These are phyloP conservation scores for Maudiozyma bulderi DNA, from an alignment of 805 yeast species.

Conservation along the genomic window DNA sequence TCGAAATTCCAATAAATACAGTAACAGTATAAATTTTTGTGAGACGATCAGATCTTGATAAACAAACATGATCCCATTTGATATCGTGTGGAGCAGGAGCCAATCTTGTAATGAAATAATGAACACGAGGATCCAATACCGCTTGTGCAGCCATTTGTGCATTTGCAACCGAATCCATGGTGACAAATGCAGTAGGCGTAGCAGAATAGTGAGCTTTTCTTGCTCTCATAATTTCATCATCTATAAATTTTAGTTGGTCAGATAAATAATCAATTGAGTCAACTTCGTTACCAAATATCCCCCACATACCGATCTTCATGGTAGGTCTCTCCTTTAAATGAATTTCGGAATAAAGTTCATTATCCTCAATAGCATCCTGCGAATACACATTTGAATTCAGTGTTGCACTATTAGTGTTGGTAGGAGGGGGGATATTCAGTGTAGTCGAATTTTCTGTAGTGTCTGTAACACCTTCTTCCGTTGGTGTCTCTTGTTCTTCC, in stretches of 20 bases:
- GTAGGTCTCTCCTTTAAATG: constrained; percentile 46
- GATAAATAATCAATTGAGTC: constrained; percentile 79
- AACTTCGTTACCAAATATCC: constrained; percentile 55
- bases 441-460: not conserved
- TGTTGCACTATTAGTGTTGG: constrained; percentile 2
- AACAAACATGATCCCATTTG: constrained; percentile 82
- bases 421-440: not conserved
- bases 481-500: not conserved
- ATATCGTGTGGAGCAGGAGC: constrained; percentile 97
- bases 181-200: constrained; percentile 85
- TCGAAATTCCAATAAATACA: constrained; percentile 36
- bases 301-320: constrained; percentile 49
- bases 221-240: constrained; percentile 56
- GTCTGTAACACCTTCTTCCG: not conserved
- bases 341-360: constrained; percentile 20
- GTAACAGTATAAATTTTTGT: constrained; percentile 38
- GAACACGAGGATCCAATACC: constrained; percentile 80
- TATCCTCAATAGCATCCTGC: constrained; percentile 10
- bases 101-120: constrained; percentile 65
- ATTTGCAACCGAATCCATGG: constrained; percentile 89
- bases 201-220: constrained; percentile 65
- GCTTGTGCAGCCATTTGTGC: constrained; percentile 98
- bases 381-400: not conserved
- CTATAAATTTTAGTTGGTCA: constrained; percentile 56
- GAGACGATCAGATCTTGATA: constrained; percentile 65